phyloP scores from a whole-genome alignment of 768 basidiomycete genomes.

The Auriscalpium orientale region DNA sequence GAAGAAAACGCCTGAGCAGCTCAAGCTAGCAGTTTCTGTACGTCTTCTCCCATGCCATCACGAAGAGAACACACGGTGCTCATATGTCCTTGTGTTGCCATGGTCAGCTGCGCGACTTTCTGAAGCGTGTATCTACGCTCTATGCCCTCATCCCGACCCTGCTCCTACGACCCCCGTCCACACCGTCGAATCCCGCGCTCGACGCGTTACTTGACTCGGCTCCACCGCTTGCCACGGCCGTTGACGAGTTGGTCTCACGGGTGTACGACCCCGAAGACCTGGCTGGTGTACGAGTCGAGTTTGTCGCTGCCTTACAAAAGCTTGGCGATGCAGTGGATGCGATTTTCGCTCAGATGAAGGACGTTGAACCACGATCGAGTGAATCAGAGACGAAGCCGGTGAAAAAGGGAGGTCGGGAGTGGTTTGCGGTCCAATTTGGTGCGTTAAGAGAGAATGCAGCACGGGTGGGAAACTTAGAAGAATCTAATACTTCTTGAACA shows the following conservation, averaged over 20 bases:
- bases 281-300: constrained; percentile 3
- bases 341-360: neutral
- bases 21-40: constrained; percentile 9
- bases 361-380: neutral
- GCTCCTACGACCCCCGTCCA: neutral
- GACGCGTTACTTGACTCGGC: constrained; percentile 10
- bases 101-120: constrained; percentile 4
- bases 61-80: neutral
- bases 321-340: constrained; percentile 6
- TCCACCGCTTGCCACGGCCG: constrained; percentile 6
- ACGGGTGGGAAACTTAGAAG: too few relatives aligned
- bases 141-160: neutral
- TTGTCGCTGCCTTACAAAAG: constrained; percentile 3
- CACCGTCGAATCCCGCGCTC: constrained; percentile 1
- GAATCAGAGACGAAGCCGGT: too few relatives aligned
- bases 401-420: too few relatives aligned
- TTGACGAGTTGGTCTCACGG: constrained; percentile 8
- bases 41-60: neutral
- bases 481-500: too few relatives aligned
- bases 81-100: neutral
- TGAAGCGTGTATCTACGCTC: constrained; percentile 1
- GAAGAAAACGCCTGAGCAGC: constrained; percentile 1
- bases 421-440: too few relatives aligned
- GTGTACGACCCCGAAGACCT: constrained; percentile 4
- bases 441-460: too few relatives aligned